These are phyloP conservation scores for Huntiella moniliformis DNA, from an alignment of 2,329 filamentous ascomycete species.

Conservation along the genomic window DNA sequence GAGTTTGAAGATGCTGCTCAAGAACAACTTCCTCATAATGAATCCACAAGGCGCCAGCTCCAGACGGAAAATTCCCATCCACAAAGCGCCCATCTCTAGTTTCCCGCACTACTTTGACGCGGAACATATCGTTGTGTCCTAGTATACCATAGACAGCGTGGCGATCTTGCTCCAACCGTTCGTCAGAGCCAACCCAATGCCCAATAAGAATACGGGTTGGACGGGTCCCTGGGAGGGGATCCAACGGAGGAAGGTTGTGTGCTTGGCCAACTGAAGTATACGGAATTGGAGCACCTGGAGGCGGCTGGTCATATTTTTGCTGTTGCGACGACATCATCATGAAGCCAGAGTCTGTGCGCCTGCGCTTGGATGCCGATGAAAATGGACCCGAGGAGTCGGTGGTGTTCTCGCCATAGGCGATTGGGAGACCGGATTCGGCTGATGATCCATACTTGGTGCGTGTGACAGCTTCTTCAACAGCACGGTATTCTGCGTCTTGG, in stretches of 20 bases:
- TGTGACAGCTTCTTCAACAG: constrained; percentile 28
- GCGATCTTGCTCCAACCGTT: constrained; percentile 27
- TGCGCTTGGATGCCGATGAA: constrained; percentile 5
- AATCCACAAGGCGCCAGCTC: constrained; percentile 43
- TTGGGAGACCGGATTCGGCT: constrained; percentile 22
- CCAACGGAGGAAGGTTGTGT: constrained; percentile 15
- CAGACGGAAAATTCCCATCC: constrained; percentile 40
- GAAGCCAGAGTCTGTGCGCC: constrained; percentile 12
- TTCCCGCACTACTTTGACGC: constrained; percentile 40
- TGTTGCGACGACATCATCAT: neutral
- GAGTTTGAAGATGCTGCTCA: constrained; percentile 31
- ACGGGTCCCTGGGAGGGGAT: constrained; percentile 31
- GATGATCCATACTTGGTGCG: constrained; percentile 27
- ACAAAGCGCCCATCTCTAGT: constrained; percentile 40
- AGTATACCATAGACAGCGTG: constrained; percentile 46
- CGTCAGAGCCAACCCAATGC: constrained; percentile 37
- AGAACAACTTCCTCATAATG: constrained; percentile 42
- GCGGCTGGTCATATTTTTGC: neutral
- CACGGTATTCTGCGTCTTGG: constrained; percentile 22
- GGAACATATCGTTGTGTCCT: constrained; percentile 44
- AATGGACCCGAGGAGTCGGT: neutral
- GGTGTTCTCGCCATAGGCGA: constrained; percentile 29
- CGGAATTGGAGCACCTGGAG: constrained; percentile 3
- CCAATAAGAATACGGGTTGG: constrained; percentile 40
- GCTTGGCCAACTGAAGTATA: constrained; percentile 9